Conservation (phyloP, 148 eudicot genomes). For the Amaranthus hypochondriacus region DNA sequence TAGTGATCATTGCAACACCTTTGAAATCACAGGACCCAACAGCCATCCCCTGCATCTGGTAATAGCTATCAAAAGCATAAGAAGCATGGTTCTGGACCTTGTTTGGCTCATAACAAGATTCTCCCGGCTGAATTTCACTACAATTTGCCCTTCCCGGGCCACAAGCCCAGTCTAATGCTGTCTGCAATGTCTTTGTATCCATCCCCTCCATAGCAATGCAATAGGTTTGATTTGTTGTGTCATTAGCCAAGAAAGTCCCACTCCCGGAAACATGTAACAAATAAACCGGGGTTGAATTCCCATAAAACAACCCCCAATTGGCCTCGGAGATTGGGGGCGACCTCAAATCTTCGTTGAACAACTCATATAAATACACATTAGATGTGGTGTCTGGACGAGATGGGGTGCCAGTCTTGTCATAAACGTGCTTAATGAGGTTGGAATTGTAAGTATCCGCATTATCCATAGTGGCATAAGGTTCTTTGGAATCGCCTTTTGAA, state of each 20-base stretch:
- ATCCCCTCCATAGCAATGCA: conserved; percentile 67
- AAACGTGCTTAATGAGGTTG: conserved; percentile 72
- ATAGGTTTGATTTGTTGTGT: conserved; percentile 76
- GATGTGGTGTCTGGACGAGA: conserved; percentile 70
- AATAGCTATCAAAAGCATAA: conserved; percentile 88
- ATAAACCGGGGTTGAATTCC: conserved; percentile 67
- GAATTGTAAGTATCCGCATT: conserved; percentile 83
- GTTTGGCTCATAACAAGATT: conserved; percentile 75
- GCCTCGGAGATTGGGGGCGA: conserved; percentile 82
- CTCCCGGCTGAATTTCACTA: conserved; percentile 82
- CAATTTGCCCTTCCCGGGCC: conserved; percentile 95
- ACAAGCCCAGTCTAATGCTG: conserved; percentile 96
- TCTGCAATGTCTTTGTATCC: conserved; percentile 61
- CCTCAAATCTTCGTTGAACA: conserved; percentile 92
- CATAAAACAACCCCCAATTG: conserved; percentile 84
- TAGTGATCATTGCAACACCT: conserved; percentile 82
- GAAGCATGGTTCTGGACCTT: conserved; percentile 78
- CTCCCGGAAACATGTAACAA: conserved; percentile 72
- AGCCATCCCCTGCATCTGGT: conserved; percentile 60
- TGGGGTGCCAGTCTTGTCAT: conserved; percentile 67
- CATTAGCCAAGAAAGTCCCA: conserved; percentile 83
- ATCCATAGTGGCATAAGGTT: conserved; percentile 78
- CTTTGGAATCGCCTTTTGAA: conserved; percentile 80
- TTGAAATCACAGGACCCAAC: conserved; percentile 87
- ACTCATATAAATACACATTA: conserved; percentile 71